Evolutionary conservation across 2,329 filamentous ascomycete genomes (phyloP).

Genomic region (Westerdykella ornata): DNA sequence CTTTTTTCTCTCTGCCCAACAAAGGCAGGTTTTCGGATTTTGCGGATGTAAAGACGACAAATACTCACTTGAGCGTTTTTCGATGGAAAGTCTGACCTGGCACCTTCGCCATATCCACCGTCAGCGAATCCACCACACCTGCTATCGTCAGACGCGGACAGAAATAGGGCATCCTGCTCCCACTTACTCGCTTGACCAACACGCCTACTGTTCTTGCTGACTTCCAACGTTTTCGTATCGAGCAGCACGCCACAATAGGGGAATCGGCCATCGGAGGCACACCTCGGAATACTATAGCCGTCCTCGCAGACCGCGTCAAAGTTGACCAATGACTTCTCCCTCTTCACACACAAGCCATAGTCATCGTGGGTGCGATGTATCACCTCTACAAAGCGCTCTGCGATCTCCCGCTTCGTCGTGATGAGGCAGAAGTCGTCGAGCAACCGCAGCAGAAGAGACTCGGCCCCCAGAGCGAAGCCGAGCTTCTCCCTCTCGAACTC

Average conservation of each 20-base stretch:
- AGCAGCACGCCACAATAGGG: constrained; percentile 85
- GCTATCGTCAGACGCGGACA: constrained; percentile 9
- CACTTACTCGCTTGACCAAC: constrained; percentile 46
- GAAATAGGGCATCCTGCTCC: constrained; percentile 1
- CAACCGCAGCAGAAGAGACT: constrained; percentile 68
- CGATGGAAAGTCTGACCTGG: constrained; percentile 74
- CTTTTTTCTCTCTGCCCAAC: constrained; percentile 1
- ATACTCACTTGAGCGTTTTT: constrained; percentile 64
- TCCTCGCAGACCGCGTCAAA: constrained; percentile 62
- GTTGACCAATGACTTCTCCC: constrained; percentile 75
- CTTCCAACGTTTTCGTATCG: constrained; percentile 64
- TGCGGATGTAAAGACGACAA: background rate
- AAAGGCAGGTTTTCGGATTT: constrained; percentile 1
- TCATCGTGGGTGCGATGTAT: constrained; percentile 75
- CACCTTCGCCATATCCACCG: constrained; percentile 64
- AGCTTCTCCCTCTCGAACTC: constrained; percentile 69
- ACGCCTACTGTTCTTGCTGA: constrained; percentile 61
- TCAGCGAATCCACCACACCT: constrained; percentile 64
- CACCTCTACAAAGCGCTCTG: constrained; percentile 62
- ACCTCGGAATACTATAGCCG: constrained; percentile 28
- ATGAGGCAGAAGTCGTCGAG: constrained; percentile 93
- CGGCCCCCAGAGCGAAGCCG: constrained; percentile 53
- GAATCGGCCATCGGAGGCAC: constrained; percentile 51
- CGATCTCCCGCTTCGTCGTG: constrained; percentile 61
- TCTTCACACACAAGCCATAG: constrained; percentile 74